Base-by-base conservation (phyloP, 2,329 filamentous ascomycete genomes). In the Achaetomium macrosporum region DNA sequence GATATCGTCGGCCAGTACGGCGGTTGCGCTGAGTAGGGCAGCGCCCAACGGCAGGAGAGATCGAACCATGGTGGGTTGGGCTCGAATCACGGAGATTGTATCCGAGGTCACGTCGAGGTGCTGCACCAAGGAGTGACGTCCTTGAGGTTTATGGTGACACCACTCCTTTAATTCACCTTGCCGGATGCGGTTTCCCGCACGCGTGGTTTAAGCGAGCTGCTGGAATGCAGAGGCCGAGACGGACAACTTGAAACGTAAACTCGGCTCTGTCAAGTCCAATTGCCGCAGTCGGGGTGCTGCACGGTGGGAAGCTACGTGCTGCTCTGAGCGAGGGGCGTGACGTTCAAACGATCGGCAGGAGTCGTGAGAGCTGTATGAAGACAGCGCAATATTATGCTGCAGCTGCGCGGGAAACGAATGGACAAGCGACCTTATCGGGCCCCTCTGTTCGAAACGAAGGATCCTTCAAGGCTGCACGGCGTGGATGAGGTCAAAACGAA, bases 11-110 rank as follows among this genome's bases (percentile, higher is more conserved):
- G 71, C 71, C 36, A 73, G 57, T 25, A 71, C 71, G 33, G 63
- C 59, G 3, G 69, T 65, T 7, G 69, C 70, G 52, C 70, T 67
- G 47, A 75, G 60, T 17, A 73, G 63, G 61, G 67, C 71, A 48
- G 68, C 62, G 55, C 68, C 71, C 61, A 73, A n/a, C 9, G 65
- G 59, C n/a, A 66, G 54, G 25, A 66, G 29, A 20, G 62, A 56
- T 41, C 57, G 61, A 42, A 63, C 51, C 63, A 64, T 64, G 43
- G 45, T 54, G 48, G 40, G 15, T 17, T 10, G 15, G 30, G 2
- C 20, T 46, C 41, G 43, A 35, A 10, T 33, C 17, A 17, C n/a
- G 41, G 13, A n/a, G 12, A 16, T 30, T 41, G 15, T 30, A 33
- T n/a, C 48, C 46, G 12, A 16, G 30, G 31, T 4, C 30, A 10